Base-by-base conservation (phyloP, 1,139 yeast species). In the Saccharomycopsis hybrid region DNA sequence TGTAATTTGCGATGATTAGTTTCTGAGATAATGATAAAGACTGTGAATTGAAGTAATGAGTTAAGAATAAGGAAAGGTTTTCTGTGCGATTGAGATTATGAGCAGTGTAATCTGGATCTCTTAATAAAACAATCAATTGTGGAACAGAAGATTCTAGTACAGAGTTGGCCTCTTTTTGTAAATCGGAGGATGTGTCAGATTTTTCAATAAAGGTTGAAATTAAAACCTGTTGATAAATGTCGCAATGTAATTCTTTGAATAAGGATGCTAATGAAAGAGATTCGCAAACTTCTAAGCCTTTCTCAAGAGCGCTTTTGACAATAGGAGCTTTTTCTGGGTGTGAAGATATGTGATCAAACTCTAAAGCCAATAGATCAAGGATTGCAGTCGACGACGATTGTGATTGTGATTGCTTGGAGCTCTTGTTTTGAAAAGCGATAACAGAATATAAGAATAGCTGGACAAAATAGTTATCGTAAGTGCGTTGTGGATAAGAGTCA, bases 381-480 rank as follows among this genome's bases (percentile, higher is more conserved):
- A 59, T 45, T 50, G 58, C 50, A 40, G 31, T 33, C 3, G 24
- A 27, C 11, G 32, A 9, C 11, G 11, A 33, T 5, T 36, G 28
- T 3, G 28, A 11, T 18, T 18, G 18, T 18, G 18, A 18, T 18
- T 18, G 18, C 18, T 18, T 18, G 18, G 18, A 18, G 18, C 18
- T 18, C 18, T 18, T 18, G 29, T 43, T 31, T 18, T 61, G 50
- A 57, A 64, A 54, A 58, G 69, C 65, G 46, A 61, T 58, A 11
- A 73, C 67, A 51, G 68, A 60, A 35, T 67, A 61, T 27, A 62
- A 60, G 36, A 70, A 53, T 40, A 72, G 61, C 45, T 68, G 65
- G 50, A 66, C 65, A 29, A 72, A 54, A 52, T 64, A 71, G 44
- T 58, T 61, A 31, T 61, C 56, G 55, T 66, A 65, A 40, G 66